Conservation (phyloP, 2,329 filamentous ascomycete genomes). For the Aspergillus eucalypticola region DNA sequence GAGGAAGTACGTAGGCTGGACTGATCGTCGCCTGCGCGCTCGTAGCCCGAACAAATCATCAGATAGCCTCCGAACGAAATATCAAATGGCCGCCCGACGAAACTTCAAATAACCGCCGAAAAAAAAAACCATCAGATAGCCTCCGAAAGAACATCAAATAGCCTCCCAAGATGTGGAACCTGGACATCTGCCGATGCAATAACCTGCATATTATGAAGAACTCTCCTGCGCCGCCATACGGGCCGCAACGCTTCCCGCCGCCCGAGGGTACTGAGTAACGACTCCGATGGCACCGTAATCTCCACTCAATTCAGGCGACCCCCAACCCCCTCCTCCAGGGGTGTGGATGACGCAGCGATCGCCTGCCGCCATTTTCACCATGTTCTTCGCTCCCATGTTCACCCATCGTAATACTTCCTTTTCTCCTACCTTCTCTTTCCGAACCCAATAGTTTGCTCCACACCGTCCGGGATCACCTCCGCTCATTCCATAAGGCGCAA, state of each 20-base stretch:
- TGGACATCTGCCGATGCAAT: too few relatives aligned
- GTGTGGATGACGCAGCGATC: constrained; percentile 28
- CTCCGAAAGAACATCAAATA: too few relatives aligned
- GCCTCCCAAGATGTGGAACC: too few relatives aligned
- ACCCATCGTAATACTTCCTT: constrained; percentile 13
- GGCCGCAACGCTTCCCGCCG: not conserved
- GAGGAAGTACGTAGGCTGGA: too few relatives aligned
- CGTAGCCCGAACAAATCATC: too few relatives aligned
- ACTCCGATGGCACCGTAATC: not conserved
- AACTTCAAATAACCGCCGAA: too few relatives aligned
- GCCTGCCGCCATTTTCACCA: constrained; percentile 22
- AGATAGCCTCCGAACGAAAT: too few relatives aligned
- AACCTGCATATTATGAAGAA: not conserved
- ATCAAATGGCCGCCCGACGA: too few relatives aligned
- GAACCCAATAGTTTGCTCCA: constrained; percentile 62
- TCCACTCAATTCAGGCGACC: not conserved
- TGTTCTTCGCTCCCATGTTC: constrained; percentile 28
- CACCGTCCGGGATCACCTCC: constrained; percentile 43
- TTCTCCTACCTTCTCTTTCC: not conserved
- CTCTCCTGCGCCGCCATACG: constrained; percentile 1
- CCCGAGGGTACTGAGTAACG: not conserved
- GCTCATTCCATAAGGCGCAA: constrained; percentile 28
- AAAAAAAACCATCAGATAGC: too few relatives aligned
- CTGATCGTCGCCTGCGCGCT: too few relatives aligned
- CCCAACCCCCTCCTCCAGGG: constrained; percentile 29